A percentile compares a stretch with the other conserved stretches of the same genome.
These are phyloP conservation scores for Suaeda aralocaspica DNA, from an alignment of 148 eudicot species.

Conservation along the genomic window DNA sequence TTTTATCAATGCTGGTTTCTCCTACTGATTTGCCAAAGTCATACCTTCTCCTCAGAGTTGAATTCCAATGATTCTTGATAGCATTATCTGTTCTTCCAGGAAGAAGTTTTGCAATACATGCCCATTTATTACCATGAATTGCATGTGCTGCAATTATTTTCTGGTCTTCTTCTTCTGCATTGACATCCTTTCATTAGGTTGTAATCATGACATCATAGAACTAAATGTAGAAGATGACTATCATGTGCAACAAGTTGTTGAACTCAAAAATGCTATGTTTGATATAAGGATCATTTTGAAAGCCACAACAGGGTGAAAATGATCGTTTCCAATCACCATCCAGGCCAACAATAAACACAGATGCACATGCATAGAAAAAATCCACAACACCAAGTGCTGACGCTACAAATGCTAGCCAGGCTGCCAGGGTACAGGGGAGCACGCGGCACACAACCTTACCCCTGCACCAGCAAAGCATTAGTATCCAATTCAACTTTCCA, in stretches of 20 bases:
- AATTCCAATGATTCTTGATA: conserved; percentile 90
- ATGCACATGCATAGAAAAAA: background rate
- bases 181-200: conserved; percentile 10
- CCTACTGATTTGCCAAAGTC: conserved; percentile 26
- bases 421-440: too few species aligned
- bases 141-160: conserved; percentile 60
- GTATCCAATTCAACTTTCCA: too few species aligned
- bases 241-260: background rate
- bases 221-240: background rate
- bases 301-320: background rate
- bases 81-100: conserved; percentile 91
- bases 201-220: background rate
- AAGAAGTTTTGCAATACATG: conserved; percentile 67
- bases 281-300: background rate
- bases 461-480: background rate
- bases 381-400: background rate
- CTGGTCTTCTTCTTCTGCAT: conserved; percentile 76
- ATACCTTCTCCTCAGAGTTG: conserved; percentile 57
- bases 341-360: background rate
- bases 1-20: conserved; percentile 37
- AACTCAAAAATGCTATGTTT: background rate
- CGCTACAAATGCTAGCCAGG: too few species aligned
- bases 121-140: conserved; percentile 86
- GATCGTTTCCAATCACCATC: background rate
- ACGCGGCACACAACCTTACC: background rate